phyloP scores from a whole-genome alignment of 2,329 filamentous ascomycete genomes.

The Phyllosticta capitalensis region DNA sequence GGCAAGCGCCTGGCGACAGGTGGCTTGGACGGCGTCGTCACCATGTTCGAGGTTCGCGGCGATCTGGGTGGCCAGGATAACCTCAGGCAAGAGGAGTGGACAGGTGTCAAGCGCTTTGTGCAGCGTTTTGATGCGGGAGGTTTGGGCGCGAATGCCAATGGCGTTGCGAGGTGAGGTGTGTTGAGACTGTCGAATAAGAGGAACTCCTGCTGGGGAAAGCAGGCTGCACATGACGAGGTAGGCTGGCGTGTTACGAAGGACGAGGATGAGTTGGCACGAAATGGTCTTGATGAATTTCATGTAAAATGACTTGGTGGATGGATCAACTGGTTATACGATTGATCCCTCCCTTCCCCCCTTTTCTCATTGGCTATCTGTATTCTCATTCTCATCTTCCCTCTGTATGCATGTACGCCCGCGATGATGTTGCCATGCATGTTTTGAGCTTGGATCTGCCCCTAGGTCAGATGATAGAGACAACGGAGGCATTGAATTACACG shows the following conservation, averaged over 20 bases:
- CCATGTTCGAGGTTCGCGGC: constrained; percentile 82
- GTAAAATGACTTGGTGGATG: not conserved
- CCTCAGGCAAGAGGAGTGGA: constrained; percentile 82
- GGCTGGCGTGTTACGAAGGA: not conserved
- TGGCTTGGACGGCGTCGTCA: constrained; percentile 82
- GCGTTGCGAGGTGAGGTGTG: not conserved
- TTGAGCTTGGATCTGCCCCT: too few species aligned
- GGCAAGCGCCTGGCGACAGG: constrained; percentile 82
- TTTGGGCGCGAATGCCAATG: not conserved
- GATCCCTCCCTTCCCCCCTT: not conserved
- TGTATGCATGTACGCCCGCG: not conserved
- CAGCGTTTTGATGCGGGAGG: constrained; percentile 52
- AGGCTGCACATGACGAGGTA: not conserved
- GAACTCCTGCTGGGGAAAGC: not conserved
- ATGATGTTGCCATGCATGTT: not conserved
- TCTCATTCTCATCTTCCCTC: not conserved
- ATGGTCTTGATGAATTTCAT: not conserved
- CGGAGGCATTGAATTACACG: too few species aligned
- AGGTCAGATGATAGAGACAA: too few species aligned
- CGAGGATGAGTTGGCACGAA: not conserved
- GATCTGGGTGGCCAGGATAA: constrained; percentile 78
- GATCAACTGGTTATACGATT: not conserved
- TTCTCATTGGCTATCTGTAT: not conserved
- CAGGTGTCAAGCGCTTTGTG: constrained; percentile 81
- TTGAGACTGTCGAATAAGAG: not conserved